Percentiles rank a stretch among this genome's conserved stretches.
Evolutionary conservation across 202 grass and related monocot species (phyloP).

Genomic region (Miscanthus sacchariflorus): DNA sequence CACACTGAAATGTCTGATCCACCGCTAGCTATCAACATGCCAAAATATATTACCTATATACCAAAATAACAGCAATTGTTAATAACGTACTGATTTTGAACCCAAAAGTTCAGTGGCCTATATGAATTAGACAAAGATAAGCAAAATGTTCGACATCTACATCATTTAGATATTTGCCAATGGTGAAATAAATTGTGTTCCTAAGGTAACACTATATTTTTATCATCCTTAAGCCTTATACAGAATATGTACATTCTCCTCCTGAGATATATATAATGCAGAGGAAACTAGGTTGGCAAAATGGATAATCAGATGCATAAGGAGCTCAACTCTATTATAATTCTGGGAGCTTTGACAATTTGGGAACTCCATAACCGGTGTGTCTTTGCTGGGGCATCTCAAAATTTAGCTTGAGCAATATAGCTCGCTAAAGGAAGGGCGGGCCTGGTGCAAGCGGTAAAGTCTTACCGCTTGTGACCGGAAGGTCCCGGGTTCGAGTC

Average conservation of each 20-base stretch:
- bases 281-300: not conserved
- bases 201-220: not conserved
- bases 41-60: constrained; percentile 85
- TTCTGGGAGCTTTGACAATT: not conserved
- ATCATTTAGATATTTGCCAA: constrained; percentile 7
- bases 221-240: constrained; percentile 17
- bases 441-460: no score
- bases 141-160: not conserved
- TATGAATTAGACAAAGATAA: constrained; percentile 24
- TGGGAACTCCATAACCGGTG: not conserved
- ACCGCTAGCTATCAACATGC: constrained; percentile 76
- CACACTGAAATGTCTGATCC: constrained; percentile 72
- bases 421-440: not conserved
- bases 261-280: constrained; percentile 1
- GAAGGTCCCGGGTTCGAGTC: no score
- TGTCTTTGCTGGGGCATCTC: not conserved
- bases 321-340: not conserved
- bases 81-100: constrained; percentile 30
- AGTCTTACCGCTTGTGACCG: no score
- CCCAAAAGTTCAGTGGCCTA: not conserved
- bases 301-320: not conserved
- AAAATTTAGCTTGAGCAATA: not conserved
- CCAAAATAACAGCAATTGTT: constrained; percentile 28
- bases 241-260: not conserved
- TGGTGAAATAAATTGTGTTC: not conserved